Evolutionary conservation across 805 yeast genomes (phyloP).

Genomic region (Yarrowia keelungensis): DNA sequence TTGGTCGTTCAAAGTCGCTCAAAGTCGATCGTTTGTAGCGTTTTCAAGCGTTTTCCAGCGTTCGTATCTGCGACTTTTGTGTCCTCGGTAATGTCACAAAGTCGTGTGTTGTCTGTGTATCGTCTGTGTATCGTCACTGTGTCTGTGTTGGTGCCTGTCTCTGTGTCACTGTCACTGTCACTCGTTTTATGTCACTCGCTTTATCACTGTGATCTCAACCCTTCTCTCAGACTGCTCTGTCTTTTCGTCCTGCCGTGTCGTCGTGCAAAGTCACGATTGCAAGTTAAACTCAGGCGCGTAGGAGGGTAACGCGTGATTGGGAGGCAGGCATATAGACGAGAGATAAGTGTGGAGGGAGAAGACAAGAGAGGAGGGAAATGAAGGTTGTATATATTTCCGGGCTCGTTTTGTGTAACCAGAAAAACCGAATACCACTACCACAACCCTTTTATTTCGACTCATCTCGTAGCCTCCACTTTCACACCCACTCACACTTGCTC

Average conservation of each 20-base stretch:
- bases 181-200: too few relatives aligned
- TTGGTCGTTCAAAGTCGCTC: too few relatives aligned
- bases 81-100: background rate
- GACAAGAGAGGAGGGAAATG: background rate
- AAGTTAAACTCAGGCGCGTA: conserved; percentile 38
- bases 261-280: conserved; percentile 13
- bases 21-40: too few relatives aligned
- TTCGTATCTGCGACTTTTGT: too few relatives aligned
- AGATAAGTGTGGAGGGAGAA: background rate
- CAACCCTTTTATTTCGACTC: background rate
- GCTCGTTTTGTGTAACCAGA: background rate
- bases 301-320: conserved; percentile 39
- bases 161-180: background rate
- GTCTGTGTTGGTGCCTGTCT: background rate
- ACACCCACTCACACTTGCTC: conserved; percentile 6
- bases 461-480: background rate
- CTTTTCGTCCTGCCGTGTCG: too few relatives aligned
- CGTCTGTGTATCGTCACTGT: background rate
- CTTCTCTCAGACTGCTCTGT: too few relatives aligned
- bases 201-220: too few relatives aligned
- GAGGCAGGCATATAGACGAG: conserved; percentile 11
- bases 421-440: background rate
- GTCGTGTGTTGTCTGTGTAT: too few relatives aligned
- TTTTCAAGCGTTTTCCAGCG: too few relatives aligned
- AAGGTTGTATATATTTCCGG: background rate